phyloP scores from a whole-genome alignment of 495 filamentous ascomycete genomes.

The Neurospora sp. region DNA sequence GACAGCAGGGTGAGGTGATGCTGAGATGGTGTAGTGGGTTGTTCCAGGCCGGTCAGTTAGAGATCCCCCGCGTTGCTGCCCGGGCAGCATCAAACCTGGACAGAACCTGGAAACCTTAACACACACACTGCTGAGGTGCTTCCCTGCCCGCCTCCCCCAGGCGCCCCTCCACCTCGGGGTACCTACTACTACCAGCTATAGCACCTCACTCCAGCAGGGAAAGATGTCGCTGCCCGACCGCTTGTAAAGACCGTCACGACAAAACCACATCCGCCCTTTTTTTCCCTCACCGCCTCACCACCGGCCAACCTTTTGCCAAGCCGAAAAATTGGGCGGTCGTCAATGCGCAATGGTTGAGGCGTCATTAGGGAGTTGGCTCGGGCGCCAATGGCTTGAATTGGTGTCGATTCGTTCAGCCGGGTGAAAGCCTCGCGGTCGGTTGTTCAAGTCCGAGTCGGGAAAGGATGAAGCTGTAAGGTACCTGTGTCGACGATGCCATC shows the following conservation, averaged over 20 bases:
- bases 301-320: constrained; percentile 3
- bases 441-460: background rate
- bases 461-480: background rate
- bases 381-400: constrained; percentile 17
- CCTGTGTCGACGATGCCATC: background rate
- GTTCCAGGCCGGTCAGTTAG: constrained; percentile 3
- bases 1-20: background rate
- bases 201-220: background rate
- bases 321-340: constrained; percentile 6
- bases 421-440: background rate
- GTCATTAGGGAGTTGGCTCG: constrained; percentile 9
- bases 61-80: constrained; percentile 1
- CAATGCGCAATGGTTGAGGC: background rate
- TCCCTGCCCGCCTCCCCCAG: background rate
- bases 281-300: constrained; percentile 15
- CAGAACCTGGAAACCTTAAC: background rate
- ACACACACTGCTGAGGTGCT: background rate
- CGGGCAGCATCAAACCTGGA: background rate
- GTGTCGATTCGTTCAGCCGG: constrained; percentile 9
- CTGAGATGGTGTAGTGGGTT: background rate
- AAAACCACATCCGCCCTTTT: background rate
- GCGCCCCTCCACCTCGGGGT: background rate
- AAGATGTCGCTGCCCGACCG: constrained; percentile 13
- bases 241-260: background rate
- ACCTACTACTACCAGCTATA: background rate